A percentile compares a stretch with the other conserved stretches of the same genome.
Evolutionary conservation across 768 basidiomycete genomes (phyloP).

Genomic region (Boletales sp.): DNA sequence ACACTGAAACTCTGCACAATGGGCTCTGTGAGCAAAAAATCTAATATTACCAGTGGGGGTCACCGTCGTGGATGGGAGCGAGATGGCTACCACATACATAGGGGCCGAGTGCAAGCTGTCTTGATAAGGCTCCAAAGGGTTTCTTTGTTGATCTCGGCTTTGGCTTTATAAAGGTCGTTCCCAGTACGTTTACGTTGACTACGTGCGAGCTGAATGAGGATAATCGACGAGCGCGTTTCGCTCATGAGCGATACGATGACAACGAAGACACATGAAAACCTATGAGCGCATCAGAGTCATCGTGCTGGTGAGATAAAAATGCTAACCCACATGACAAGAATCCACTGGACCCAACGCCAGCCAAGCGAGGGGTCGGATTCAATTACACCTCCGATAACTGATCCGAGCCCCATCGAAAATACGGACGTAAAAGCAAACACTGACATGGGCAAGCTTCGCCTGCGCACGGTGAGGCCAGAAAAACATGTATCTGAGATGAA

Average conservation of each 20-base stretch:
- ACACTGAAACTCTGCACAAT: constrained; percentile 72
- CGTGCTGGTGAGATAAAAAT: too few species aligned
- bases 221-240: constrained; percentile 71
- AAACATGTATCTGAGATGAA: not conserved
- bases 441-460: constrained; percentile 75
- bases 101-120: constrained; percentile 63
- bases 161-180: constrained; percentile 53
- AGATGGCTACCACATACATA: constrained; percentile 45
- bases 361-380: constrained; percentile 47
- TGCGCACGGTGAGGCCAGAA: constrained; percentile 21
- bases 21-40: constrained; percentile 46
- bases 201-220: constrained; percentile 64
- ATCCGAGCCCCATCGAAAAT: constrained; percentile 58
- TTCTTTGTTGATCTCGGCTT: constrained; percentile 58
- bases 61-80: not conserved
- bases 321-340: constrained; percentile 53
- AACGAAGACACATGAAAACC: constrained; percentile 50
- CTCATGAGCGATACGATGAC: constrained; percentile 51
- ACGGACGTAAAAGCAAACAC: constrained; percentile 59
- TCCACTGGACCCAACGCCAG: constrained; percentile 86
- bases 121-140: constrained; percentile 55
- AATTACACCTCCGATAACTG: constrained; percentile 61
- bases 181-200: constrained; percentile 64
- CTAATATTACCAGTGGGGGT: constrained; percentile 8
- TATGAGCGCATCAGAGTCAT: constrained; percentile 20